Base-by-base conservation (phyloP, 345 rosid species). In the Noccaea bulbosa region DNA sequence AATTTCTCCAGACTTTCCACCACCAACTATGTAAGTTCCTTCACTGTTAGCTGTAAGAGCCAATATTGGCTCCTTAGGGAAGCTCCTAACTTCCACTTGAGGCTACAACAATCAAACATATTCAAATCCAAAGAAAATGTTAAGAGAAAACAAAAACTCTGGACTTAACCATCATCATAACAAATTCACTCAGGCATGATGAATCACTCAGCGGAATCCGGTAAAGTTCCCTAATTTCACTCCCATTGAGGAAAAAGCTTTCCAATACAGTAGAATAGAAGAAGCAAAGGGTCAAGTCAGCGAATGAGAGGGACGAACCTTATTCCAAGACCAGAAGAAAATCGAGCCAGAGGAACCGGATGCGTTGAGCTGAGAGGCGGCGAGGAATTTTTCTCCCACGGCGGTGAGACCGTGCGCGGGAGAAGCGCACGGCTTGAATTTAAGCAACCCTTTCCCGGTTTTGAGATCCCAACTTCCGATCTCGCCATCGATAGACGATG, bases 1-100 rank as follows among this genome's bases (percentile, higher is more conserved):
- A 15, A 86, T 84, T 45, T 84, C 82, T 11, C 98, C 90, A 0
- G 92, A 88, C 46, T 57, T 73, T 58, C 92, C 94, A 67, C 98
- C 97, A 9, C 92, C 98, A 68, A 80, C 83, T 50, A 94, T 64
- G 71, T 89, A 94, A 14, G 87, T 83, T 20, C 98, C 99, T 74
- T 83, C 88, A 14, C 79, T 84, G 69, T 88, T 87, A 20, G 96
- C 83, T 32, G 58, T 69, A 40, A 94, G 79, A 34, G 97, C 84
- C 54, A 76, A 83, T 64, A 94, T 84, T 3, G 95, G 82, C 75
- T 91, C 95, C 12, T 81, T 88, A 0, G 95, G 96, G 60, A 89
- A 87, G 85, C 96, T 84, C 75, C 69, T 85, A 16, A 89, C 88
- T 66, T 83, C 89, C 1, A 76, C 93, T 72, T 83, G 95, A 71